Base-by-base conservation (phyloP, 768 basidiomycete genomes). In the Vishniacozyma victoriae region DNA sequence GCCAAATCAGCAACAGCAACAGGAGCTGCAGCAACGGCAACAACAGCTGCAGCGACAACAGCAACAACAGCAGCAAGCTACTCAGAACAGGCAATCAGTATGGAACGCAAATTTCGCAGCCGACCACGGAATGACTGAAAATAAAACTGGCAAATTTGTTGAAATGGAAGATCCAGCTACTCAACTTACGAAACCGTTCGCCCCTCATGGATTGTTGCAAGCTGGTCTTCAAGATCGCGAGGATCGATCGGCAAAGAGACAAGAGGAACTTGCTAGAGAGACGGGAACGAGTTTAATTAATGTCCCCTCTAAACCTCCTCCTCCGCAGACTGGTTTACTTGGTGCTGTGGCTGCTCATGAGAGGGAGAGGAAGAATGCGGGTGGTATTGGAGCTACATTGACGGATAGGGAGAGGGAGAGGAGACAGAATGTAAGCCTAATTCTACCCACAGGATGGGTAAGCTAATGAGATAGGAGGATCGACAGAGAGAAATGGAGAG, bases 281-380 rank as follows among this genome's bases (percentile, higher is more conserved):
- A 83, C 79, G 5, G 95, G 95, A 23, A 86, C 82, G 14, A 89
- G 90, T 3, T 78, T 97, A 44, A 83, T 97, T 75, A 92, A 93
- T 69, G 88, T 99, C n/a, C 89, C 88, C 3, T 82, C 83, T 64
- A 93, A 93, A 67, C 90, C 92, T 0, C 90, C 88, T 0, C 87
- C 89, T 2, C 92, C 95, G 6, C 90, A 93, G 73, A 88, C 86
- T 35, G 95, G 95, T 31, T 78, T 97, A 35, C 82, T 99, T 41
- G 95, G 95, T 15, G 93, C 93, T 2, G 90, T 97, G 61, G 90
- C 90, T 35, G 87, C 86, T 7, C 90, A 95, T 69, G 90, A 99
- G 72, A 80, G 88, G 44, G 93, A 97, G 48, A 78, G 89, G 52
- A 89, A 93, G 66, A 83, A 90, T 23, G 91, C 93, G 50, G 92